Evolutionary conservation across 305 asterid species (phyloP), one percentile per base, ranked within the genome.

Genomic region (Withania somnifera): DNA sequence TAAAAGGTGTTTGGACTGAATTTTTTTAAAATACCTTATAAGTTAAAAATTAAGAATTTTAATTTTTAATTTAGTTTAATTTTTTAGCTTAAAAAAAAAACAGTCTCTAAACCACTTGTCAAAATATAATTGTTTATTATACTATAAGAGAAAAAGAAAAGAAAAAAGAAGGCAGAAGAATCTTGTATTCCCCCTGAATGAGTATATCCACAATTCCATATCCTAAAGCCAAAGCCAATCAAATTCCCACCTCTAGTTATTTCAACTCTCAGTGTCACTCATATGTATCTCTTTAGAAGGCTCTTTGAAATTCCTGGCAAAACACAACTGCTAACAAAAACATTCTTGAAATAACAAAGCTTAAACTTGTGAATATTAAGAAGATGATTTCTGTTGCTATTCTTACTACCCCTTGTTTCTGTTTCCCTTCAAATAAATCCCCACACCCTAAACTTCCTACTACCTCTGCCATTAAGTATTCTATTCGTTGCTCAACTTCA

Each of bases 401-500:
- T 32, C 32, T 80, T 50, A 22, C 81, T 4, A 73, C 69, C 57
- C 75, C 64, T 50, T 36, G 20, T 81, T 77, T 86, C 36, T 60
- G 67, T 67, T 58, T 66, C 45, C 24, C 81, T 66, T 57, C 67
- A 84, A 87, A 84, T 83, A 87, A 85, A 71, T 87, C 87, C 81
- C 66, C 85, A 71, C 82, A 88, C 82, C 67, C 83, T 28, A 88
- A 71, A 11, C 5, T 50, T 82, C 51, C 17, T 26, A 19, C 87
- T 22, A 47, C 36, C 80, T 19, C 87, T 14, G 80, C 79, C 50
- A 61, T 79, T 50, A 58, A 86, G 47, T 11, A 34, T 86, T 85
- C 83, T 47, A 67, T 90, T 85, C 20, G 73, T 6, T 91, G 97
- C 84, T 89, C 93, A 15, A 86, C 92, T 80, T 83, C 97, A 56